Evolutionary conservation across 176 grass and related monocot species (phyloP).

Genomic region (Poa annua): DNA sequence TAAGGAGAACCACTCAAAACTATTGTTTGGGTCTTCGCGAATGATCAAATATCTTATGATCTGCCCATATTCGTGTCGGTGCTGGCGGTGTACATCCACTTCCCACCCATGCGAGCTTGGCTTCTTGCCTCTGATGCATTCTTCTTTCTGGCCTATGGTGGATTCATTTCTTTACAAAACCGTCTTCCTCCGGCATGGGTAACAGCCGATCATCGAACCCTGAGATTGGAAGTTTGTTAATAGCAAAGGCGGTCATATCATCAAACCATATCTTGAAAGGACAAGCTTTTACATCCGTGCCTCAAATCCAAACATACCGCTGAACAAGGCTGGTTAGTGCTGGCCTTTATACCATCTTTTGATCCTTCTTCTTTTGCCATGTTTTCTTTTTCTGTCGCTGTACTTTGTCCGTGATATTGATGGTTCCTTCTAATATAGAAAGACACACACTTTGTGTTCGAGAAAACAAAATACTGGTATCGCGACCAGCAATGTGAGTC

Average conservation of each 20-base stretch:
- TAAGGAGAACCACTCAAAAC: neutral
- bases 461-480: no score
- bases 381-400: no score
- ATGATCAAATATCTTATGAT: neutral
- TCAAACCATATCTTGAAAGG: neutral
- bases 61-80: neutral
- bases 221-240: conserved; percentile 5
- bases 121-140: neutral
- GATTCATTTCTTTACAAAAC: conserved; percentile 11
- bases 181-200: neutral
- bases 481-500: neutral
- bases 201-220: neutral
- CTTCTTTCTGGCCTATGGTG: neutral
- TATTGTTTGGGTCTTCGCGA: neutral
- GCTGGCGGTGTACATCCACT: neutral
- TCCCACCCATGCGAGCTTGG: neutral
- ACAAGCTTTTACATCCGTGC: neutral
- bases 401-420: no score
- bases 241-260: neutral
- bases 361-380: no score
- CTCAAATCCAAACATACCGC: neutral
- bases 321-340: no score
- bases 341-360: no score
- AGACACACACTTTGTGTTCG: no score
- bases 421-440: no score